phyloP scores from a whole-genome alignment of 441 rosid species.

The Aleurites moluccanus region DNA sequence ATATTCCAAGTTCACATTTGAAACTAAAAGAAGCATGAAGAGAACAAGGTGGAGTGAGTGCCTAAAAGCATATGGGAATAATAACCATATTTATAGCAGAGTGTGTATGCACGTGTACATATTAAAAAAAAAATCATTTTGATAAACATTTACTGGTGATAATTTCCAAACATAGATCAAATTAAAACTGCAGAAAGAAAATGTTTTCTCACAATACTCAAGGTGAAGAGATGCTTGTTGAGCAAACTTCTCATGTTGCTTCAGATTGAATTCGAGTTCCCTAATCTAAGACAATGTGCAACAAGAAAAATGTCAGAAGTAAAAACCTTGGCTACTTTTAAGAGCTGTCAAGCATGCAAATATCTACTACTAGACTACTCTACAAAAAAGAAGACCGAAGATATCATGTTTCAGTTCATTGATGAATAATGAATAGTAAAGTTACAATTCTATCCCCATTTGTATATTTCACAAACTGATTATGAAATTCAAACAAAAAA shows the following conservation, averaged over 20 bases:
- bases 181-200: background rate
- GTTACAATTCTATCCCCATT: background rate
- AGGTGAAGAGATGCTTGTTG: constrained; percentile 51
- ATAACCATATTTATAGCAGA: background rate
- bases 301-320: constrained; percentile 21
- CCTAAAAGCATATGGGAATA: background rate
- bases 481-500: background rate
- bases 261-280: constrained; percentile 65
- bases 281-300: constrained; percentile 48
- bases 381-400: background rate
- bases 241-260: constrained; percentile 70
- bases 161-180: constrained; percentile 17
- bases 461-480: background rate
- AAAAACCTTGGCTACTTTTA: constrained; percentile 4
- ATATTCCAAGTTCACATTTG: background rate
- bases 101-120: background rate
- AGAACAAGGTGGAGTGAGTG: background rate
- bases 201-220: constrained; percentile 55
- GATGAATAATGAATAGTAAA: background rate
- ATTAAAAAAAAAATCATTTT: too few relatives aligned
- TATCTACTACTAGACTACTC: background rate
- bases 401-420: background rate
- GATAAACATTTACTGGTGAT: background rate
- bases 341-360: too few relatives aligned
- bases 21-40: background rate